Percentiles rank a stretch among this genome's conserved stretches.
These are phyloP conservation scores for Lactuca sativa DNA, from an alignment of 129 eudicot genomes.

Conservation along the genomic window DNA sequence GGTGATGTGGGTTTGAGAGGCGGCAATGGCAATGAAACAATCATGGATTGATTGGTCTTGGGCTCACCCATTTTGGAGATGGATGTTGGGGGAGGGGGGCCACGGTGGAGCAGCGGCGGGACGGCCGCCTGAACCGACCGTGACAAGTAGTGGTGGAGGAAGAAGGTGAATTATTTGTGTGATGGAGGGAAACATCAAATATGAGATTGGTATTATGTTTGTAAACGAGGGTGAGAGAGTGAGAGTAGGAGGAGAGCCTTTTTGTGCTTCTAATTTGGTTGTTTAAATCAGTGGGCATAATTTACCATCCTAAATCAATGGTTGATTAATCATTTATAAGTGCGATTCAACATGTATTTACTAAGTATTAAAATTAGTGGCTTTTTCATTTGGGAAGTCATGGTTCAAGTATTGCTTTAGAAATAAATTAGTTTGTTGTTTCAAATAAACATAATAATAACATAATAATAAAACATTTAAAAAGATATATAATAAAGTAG, in stretches of 20 bases:
- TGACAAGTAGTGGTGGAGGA: conserved; percentile 10
- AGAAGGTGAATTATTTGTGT: conserved; percentile 6
- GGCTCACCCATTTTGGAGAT: neutral
- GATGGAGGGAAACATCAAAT: conserved; percentile 3
- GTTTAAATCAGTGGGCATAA: neutral
- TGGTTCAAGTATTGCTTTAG: no score
- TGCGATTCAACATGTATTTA: no score
- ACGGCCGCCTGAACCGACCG: conserved; percentile 1
- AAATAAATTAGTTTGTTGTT: no score
- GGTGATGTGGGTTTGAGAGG: conserved; percentile 10
- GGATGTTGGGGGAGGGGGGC: conserved; percentile 13
- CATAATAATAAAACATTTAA: no score
- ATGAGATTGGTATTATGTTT: conserved; percentile 4
- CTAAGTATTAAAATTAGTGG: no score
- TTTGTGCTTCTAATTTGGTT: conserved; percentile 15
- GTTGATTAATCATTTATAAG: neutral
- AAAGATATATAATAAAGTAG: no score
- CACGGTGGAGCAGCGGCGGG: neutral
- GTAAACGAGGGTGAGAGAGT: conserved; percentile 20
- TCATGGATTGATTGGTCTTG: neutral
- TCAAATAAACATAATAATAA: no score
- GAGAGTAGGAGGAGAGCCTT: conserved; percentile 12
- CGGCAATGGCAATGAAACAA: neutral
- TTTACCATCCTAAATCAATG: neutral
- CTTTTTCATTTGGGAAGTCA: no score